Evolutionary conservation across 345 rosid species (phyloP).

Genomic region (Punica granatum): DNA sequence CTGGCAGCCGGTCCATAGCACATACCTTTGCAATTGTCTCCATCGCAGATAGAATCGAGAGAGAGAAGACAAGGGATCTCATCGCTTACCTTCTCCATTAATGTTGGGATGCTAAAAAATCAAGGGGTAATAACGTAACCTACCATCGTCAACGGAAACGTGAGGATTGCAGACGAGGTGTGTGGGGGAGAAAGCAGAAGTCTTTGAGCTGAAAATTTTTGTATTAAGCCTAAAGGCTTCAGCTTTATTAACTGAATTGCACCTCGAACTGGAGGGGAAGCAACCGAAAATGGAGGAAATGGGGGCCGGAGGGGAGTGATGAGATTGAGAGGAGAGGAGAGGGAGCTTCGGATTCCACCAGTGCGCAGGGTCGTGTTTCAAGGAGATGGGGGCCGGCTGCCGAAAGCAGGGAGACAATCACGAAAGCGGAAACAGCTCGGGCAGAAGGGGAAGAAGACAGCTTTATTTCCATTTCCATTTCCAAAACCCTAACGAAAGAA

Average conservation of each 20-base stretch:
- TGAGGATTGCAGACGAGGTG: neutral
- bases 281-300: neutral
- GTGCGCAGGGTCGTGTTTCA: neutral
- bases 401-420: conserved; percentile 66
- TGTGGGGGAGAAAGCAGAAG: neutral
- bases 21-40: no score
- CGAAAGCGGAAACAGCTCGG: conserved; percentile 43
- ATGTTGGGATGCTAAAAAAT: no score
- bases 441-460: neutral
- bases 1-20: no score
- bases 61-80: no score
- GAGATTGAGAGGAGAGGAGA: no score
- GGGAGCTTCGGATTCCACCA: neutral
- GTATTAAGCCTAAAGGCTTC: neutral
- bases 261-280: neutral
- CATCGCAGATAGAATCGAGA: no score
- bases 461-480: neutral
- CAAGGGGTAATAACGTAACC: neutral
- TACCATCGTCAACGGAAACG: neutral
- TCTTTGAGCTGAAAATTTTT: neutral
- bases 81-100: no score
- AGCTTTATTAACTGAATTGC: no score
- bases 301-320: no score
- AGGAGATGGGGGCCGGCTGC: conserved; percentile 15
- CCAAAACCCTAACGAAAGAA: conserved; percentile 8